Base-by-base conservation (phyloP, 192 early-diverging fungal species). In the Backusella tarrabulga region DNA sequence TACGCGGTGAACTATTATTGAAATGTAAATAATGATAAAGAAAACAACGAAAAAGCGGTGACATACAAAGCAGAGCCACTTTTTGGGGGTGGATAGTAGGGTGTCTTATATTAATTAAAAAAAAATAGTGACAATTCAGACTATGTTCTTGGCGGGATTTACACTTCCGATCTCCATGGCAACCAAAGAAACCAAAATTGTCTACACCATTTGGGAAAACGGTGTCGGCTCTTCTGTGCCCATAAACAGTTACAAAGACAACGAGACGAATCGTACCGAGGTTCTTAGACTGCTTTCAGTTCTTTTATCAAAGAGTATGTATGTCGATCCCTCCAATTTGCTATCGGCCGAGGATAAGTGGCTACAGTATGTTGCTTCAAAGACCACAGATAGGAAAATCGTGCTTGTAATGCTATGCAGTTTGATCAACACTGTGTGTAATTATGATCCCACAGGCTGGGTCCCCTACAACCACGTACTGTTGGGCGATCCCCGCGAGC, bases 391-490 rank as follows among this genome's bases (percentile, higher is more conserved):
- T 41, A 90, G 89, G 77, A 94, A 94, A 75, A 85, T 88, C 34
- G 88, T 91, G 8, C 78, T 97, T 35, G 90, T 92, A 9, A 75
- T 97, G 69, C 87, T 96, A 6, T 97, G 95, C 85, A 96, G 94
- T 79, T 77, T 97, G 34, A 76, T 97, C 52, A 98, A 98, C 77
- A 96, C 95, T 0, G 90, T 90, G 2, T 81, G 92, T 6, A 91
- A 91, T 46, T 95, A 96, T 78, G 92, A 96, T 77, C 92, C 93
- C 6, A 85, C 92, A 14, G 95, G 95, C 34, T 97, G 95, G 95
- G 85, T 95, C 12, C 95, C 95, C 42, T 98, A 97, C 82, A 95
- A 96, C 76, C 94, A 95, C 80, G 85, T 95, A 6, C 67, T 95
- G 42, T 89, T 92, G 56, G 85, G 87, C 11, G 92, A 96, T 76